Base-by-base conservation (phyloP, 805 yeast genomes). In the Candida andamanensis region DNA sequence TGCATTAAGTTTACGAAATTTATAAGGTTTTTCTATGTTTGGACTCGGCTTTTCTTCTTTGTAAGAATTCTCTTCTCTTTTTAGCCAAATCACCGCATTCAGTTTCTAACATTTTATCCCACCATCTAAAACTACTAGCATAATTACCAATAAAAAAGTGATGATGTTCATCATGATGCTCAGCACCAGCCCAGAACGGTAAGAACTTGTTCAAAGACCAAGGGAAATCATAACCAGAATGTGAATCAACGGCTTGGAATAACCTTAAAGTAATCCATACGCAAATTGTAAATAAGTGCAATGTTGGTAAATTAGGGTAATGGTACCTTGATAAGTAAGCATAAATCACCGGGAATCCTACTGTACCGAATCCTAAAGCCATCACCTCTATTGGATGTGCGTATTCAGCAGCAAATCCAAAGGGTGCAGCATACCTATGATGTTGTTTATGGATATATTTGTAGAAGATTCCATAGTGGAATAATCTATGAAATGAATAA, bases 121-220 rank as follows among this genome's bases (percentile, higher is more conserved):
- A 87, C 85, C 95, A 85, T 66, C 97, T 80, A 75, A 90, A 92
- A 22, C 89, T 78, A 27, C 95, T 83, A 17, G 97, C 92, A 58
- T 86, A 90, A 62, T 89, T 87, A 45, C 97, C 97, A 48, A 86
- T 83, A 63, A 90, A 90, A 66, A 82, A 87, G 58, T 85, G 95
- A 59, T 90, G 98, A 57, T 90, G 98, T 62, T 85, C 85, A 61
- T 90, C 98, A 58, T 90, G 97, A 62, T 90, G 97, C 52, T 85
- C 96, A 15, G 97, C 96, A 45, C 97, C 97, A 4, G 97, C 95
- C 97, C 97, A 89, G 64, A 92, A 75, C 29, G 97, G 97, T 40
- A 90, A 56, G 62, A 90, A 78, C 56, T 87, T 86, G 63, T 86
- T 92, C 53, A 90, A 71, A 4, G 96, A 85, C 85, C 94, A 80